These are phyloP conservation scores for Lolium rigidum DNA, from an alignment of 176 grass and related monocot genomes.

Conservation along the genomic window DNA sequence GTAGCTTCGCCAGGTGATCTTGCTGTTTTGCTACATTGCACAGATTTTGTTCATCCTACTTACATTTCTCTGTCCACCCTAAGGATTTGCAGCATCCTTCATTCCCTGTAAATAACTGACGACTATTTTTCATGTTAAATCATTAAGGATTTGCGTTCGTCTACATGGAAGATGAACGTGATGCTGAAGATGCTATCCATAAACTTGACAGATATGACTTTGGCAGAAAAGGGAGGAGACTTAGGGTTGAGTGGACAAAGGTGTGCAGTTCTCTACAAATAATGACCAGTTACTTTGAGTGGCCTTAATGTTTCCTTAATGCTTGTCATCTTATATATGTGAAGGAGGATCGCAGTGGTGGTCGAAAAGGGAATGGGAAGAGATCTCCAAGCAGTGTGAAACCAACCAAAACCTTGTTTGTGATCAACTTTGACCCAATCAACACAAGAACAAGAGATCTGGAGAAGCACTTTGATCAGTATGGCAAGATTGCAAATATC, in stretches of 20 bases:
- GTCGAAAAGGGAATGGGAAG: slow-evolving; percentile 62
- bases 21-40: slow-evolving; percentile 32
- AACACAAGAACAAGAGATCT: slow-evolving; percentile 89
- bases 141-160: slow-evolving; percentile 94
- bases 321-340: slow-evolving; percentile 26
- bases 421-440: slow-evolving; percentile 98
- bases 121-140: slow-evolving; percentile 24
- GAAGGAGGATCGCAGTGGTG: slow-evolving; percentile 84
- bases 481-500: slow-evolving; percentile 83
- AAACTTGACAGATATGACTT: slow-evolving; percentile 90
- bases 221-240: slow-evolving; percentile 84
- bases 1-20: slow-evolving; percentile 56
- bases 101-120: slow-evolving; percentile 34
- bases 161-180: slow-evolving; percentile 98
- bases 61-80: slow-evolving; percentile 1
- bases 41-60: slow-evolving; percentile 27
- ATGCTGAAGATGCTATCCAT: slow-evolving; percentile 88
- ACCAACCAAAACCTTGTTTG: slow-evolving; percentile 96
- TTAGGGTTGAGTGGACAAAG: slow-evolving; percentile 96
- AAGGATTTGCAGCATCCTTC: slow-evolving; percentile 11
- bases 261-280: slow-evolving; percentile 37
- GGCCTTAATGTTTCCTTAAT: background rate
- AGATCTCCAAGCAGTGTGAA: slow-evolving; percentile 72
- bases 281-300: background rate
- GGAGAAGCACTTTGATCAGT: slow-evolving; percentile 91